These are phyloP conservation scores for Nissolia schottii DNA, from an alignment of 306 rosid genomes.

Conservation along the genomic window DNA sequence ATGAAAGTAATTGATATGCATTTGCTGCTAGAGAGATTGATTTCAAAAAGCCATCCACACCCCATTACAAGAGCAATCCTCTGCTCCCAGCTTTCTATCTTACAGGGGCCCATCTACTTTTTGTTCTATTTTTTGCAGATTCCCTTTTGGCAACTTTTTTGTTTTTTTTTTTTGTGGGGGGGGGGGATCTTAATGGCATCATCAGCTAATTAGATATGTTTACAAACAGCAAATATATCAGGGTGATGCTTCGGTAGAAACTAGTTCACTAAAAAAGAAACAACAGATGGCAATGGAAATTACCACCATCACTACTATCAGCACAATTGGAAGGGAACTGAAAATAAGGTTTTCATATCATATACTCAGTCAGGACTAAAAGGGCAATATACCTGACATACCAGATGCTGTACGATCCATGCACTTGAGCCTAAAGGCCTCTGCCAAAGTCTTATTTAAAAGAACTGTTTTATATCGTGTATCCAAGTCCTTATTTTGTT, in stretches of 20 bases:
- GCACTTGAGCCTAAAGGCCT: constrained; percentile 57
- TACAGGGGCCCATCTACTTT: background rate
- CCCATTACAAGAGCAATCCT: background rate
- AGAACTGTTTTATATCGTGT: constrained; percentile 30
- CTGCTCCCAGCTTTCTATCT: background rate
- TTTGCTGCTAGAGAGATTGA: background rate
- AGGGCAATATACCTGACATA: constrained; percentile 34
- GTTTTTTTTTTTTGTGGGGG: background rate
- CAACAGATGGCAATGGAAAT: constrained; percentile 8
- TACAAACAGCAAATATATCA: constrained; percentile 11
- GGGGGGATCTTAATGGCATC: background rate
- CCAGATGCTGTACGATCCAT: constrained; percentile 35
- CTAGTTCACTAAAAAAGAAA: background rate
- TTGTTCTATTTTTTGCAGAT: background rate
- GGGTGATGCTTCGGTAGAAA: constrained; percentile 15
- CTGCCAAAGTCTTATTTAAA: constrained; percentile 53
- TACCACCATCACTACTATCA: background rate
- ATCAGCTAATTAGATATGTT: background rate
- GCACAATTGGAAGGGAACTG: background rate
- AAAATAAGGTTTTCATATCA: background rate
- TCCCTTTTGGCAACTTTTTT: background rate
- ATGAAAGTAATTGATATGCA: background rate
- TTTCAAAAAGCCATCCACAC: background rate
- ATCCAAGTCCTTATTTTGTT: constrained; percentile 42
- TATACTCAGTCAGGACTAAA: background rate